Conservation (phyloP, 495 filamentous ascomycete species). For the Penicillium cataractarum region DNA sequence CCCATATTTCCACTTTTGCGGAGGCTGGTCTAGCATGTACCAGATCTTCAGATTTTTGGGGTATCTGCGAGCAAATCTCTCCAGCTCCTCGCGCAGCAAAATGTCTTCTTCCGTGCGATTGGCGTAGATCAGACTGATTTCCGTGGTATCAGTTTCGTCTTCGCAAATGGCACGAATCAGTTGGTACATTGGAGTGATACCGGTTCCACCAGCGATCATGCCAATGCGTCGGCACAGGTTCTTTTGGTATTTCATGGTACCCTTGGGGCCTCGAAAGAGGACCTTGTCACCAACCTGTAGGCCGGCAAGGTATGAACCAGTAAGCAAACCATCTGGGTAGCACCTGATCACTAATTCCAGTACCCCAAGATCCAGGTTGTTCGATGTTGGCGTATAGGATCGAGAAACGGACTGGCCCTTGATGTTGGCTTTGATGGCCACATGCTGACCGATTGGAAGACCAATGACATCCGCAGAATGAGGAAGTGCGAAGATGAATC, state of each 20-base stretch:
- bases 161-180: conserved; percentile 53
- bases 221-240: conserved; percentile 39
- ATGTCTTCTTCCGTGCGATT: conserved; percentile 43
- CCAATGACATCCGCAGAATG: conserved; percentile 42
- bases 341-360: conserved; percentile 47
- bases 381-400: conserved; percentile 47
- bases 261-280: conserved; percentile 49
- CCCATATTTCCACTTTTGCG: conserved; percentile 32
- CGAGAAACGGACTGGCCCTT: conserved; percentile 36
- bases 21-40: conserved; percentile 48
- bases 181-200: conserved; percentile 59
- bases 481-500: conserved; percentile 52
- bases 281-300: conserved; percentile 44
- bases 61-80: conserved; percentile 45
- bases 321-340: conserved; percentile 45
- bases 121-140: conserved; percentile 47
- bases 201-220: conserved; percentile 45
- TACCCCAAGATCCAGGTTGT: conserved; percentile 42
- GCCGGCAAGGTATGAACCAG: conserved; percentile 41
- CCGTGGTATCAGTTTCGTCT: conserved; percentile 46
- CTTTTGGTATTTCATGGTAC: conserved; percentile 42
- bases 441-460: conserved; percentile 49
- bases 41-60: conserved; percentile 48
- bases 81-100: conserved; percentile 47
- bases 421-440: conserved; percentile 40